Evolutionary conservation across 2,329 filamentous ascomycete species (phyloP), one percentile per base, ranked within the genome.

Genomic region (Diaporthe ilicicola): DNA sequence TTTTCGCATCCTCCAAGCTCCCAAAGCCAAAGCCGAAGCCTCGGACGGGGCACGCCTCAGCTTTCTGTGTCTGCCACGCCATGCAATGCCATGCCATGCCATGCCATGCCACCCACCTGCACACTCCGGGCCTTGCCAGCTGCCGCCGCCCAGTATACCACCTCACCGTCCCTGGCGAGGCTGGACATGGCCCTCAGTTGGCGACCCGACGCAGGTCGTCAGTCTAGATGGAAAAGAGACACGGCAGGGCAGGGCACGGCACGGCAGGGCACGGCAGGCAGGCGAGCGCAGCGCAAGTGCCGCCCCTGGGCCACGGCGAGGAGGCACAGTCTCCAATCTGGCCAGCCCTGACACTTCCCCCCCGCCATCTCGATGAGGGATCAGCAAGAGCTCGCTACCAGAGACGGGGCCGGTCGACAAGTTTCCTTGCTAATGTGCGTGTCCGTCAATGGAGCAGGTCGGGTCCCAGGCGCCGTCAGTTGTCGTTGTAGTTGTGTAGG

Each of bases 361-460:
- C 61, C 67, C 68, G 64, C 64, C 53, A 34, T 48, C n/a, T 70
- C 37, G 44, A 19, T n/a, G 59, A 50, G 59, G 22, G 68, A 53
- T 67, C 71, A 72, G 62, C 71, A 68, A 29, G 46, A 66, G 62
- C 34, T 62, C 68, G 64, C 53, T 37, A 59, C 51, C 59, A 69
- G 54, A 67, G 71, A 46, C 61, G 29, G 48, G 70, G 53, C 32
- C 59, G 34, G 59, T 39, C 32, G 64, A 59, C 24, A 50, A 70
- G n/a, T 59, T 39, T 34, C 69, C 37, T 68, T 73, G 69, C 69
- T 73, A 42, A 73, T 62, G 15, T 42, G 61, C 48, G 67, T 74
- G 76, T 72, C 24, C 64, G 74, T 75, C 74, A 76, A 77, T 80
- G 79, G 81, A 82, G 74, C 81, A 83, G 79, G 82, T 75, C 74